Evolutionary conservation across 768 basidiomycete genomes (phyloP).

Genomic region (Lactifluus subvellereus): DNA sequence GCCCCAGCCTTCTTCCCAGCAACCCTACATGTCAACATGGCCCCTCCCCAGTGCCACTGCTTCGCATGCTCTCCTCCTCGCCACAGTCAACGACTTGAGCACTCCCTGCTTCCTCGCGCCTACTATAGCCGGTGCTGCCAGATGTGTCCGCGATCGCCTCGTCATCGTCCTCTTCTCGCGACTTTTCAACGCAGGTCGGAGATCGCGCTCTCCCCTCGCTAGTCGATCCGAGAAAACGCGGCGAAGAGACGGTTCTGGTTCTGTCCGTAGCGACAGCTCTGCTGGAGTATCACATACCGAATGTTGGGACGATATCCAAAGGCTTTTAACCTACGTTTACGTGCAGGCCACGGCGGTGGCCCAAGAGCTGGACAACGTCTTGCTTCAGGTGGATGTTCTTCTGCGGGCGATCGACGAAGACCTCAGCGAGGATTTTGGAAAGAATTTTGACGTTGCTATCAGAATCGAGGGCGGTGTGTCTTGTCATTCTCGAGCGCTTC

Average conservation of each 20-base stretch:
- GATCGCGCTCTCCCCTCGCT: constrained; percentile 8
- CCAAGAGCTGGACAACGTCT: constrained; percentile 56
- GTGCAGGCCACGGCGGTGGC: constrained; percentile 78
- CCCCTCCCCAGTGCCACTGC: constrained; percentile 14
- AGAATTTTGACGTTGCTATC: constrained; percentile 33
- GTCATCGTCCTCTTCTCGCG: constrained; percentile 61
- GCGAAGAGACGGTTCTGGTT: constrained; percentile 11
- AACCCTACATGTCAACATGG: constrained; percentile 18
- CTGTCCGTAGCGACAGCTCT: constrained; percentile 12
- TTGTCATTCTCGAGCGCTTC: background rate
- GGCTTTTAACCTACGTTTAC: constrained; percentile 77
- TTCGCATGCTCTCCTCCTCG: constrained; percentile 42
- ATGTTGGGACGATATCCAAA: constrained; percentile 64
- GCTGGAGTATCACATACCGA: constrained; percentile 36
- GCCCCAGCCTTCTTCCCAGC: background rate
- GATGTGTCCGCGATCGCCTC: constrained; percentile 44
- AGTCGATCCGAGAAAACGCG: constrained; percentile 5
- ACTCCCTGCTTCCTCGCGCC: constrained; percentile 52
- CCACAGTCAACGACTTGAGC: constrained; percentile 45
- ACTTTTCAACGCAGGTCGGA: constrained; percentile 40
- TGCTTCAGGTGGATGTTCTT: constrained; percentile 75
- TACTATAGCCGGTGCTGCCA: constrained; percentile 46
- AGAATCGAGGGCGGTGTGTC: constrained; percentile 27
- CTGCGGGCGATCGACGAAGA: constrained; percentile 50
- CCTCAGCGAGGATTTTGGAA: constrained; percentile 34